These are phyloP conservation scores for Pichia insulana DNA, from an alignment of 805 yeast genomes.

Conservation along the genomic window DNA sequence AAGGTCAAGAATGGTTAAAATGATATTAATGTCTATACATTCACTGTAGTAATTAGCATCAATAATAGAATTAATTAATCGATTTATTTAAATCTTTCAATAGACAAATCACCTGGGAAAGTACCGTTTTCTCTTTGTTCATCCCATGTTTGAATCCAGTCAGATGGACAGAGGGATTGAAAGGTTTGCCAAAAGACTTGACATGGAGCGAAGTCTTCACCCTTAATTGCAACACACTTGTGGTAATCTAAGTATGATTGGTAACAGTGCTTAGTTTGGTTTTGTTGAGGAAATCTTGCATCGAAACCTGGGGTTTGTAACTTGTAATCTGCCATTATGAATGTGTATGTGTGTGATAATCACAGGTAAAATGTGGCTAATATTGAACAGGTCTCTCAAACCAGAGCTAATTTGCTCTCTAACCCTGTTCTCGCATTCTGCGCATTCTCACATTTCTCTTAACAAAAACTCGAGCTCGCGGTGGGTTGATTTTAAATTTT, in stretches of 20 bases:
- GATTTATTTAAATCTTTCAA: slow-evolving; percentile 24
- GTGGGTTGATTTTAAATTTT: too few species aligned
- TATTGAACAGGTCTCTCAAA: background rate
- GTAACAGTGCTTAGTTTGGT: slow-evolving; percentile 98
- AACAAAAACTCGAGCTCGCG: too few species aligned
- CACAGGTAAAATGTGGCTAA: too few species aligned
- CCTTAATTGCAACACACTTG: slow-evolving; percentile 93
- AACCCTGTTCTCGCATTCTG: too few species aligned
- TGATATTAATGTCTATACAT: background rate
- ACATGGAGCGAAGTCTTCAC: slow-evolving; percentile 98
- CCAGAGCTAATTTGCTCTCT: background rate
- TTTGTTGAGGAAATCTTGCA: slow-evolving; percentile 93
- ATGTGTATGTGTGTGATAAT: background rate
- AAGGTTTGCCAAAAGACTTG: slow-evolving; percentile 87
- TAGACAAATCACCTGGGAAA: slow-evolving; percentile 33
- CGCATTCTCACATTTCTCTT: too few species aligned
- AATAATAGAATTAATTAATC: background rate
- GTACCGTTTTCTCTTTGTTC: slow-evolving; percentile 56
- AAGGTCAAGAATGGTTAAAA: background rate
- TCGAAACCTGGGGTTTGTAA: slow-evolving; percentile 69
- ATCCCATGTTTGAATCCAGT: slow-evolving; percentile 84
- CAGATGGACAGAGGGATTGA: slow-evolving; percentile 76
- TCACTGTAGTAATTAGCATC: background rate
- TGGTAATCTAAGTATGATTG: slow-evolving; percentile 96
- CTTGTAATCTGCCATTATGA: slow-evolving; percentile 34